Conservation (phyloP, 345 rosid species). For the Eucalyptus sp. region DNA sequence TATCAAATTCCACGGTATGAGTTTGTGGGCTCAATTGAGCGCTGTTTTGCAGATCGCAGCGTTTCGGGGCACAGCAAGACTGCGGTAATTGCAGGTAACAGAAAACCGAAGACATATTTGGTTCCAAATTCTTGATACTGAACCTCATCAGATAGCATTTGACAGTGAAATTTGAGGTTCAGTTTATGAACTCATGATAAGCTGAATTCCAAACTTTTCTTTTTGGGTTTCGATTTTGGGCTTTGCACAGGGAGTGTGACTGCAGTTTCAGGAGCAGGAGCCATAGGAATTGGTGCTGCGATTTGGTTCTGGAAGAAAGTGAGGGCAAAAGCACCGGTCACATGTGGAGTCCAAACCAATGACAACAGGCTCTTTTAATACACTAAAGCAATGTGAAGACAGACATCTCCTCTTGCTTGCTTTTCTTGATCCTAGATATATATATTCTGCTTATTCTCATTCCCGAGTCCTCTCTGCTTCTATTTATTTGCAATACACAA, state of each 20-base stretch:
- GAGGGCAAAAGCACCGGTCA: slow-evolving; percentile 72
- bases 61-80: slow-evolving; percentile 18
- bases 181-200: not conserved
- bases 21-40: not conserved
- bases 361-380: slow-evolving; percentile 72
- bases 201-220: not conserved
- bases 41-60: slow-evolving; percentile 21
- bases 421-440: not conserved
- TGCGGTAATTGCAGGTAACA: slow-evolving; percentile 41
- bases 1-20: not conserved
- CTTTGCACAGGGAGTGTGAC: slow-evolving; percentile 46
- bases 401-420: not conserved
- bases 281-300: slow-evolving; percentile 60
- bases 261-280: slow-evolving; percentile 71
- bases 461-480: not conserved
- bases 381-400: not conserved
- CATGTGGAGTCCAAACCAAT: slow-evolving; percentile 84
- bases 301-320: slow-evolving; percentile 71
- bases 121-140: not conserved
- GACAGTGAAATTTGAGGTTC: not conserved
- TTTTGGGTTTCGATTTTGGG: not conserved
- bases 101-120: not conserved
- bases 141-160: not conserved
- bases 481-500: not conserved
- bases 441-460: not conserved